Percentiles rank a stretch among this genome's conserved stretches.
Conservation (phyloP, 1,284 basidiomycete species). For the Ganoderma lingzhi region DNA sequence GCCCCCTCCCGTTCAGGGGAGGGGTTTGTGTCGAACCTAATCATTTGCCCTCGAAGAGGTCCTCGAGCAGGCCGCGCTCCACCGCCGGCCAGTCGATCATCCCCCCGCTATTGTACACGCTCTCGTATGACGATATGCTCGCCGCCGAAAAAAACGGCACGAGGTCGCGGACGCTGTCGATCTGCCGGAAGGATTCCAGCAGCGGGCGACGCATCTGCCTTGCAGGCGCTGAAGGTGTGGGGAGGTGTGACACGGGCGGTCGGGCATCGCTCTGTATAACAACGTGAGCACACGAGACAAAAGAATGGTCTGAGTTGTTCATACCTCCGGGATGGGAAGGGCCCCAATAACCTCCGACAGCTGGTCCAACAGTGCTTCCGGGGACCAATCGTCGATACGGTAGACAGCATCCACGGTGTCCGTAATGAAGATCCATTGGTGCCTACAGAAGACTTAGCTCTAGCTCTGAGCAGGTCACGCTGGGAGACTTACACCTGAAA, state of each 20-base stretch:
- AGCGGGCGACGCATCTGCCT: slow-evolving; percentile 76
- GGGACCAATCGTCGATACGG: slow-evolving; percentile 82
- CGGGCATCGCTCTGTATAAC: slow-evolving; percentile 23
- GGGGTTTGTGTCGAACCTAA: neutral
- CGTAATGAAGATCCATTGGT: slow-evolving; percentile 99
- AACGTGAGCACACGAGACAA: neutral
- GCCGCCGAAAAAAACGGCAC: slow-evolving; percentile 89
- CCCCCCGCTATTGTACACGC: slow-evolving; percentile 82
- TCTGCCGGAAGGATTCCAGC: slow-evolving; percentile 69
- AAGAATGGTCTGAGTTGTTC: neutral
- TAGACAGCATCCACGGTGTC: slow-evolving; percentile 97
- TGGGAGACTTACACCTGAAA: slow-evolving; percentile 87
- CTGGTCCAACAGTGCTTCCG: slow-evolving; percentile 91
- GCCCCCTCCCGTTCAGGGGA: too few relatives aligned
- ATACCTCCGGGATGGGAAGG: slow-evolving; percentile 57
- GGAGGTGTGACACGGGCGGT: slow-evolving; percentile 25
- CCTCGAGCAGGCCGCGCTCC: slow-evolving; percentile 80
- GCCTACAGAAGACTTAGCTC: slow-evolving; percentile 55
- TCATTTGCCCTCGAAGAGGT: slow-evolving; percentile 86
- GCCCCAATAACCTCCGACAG: slow-evolving; percentile 84
- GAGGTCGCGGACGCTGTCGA: slow-evolving; percentile 85
- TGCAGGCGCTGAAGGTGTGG: slow-evolving; percentile 35
- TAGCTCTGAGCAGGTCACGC: neutral
- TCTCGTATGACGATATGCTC: slow-evolving; percentile 90
- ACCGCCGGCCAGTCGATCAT: slow-evolving; percentile 89